phyloP scores from a whole-genome alignment of 768 basidiomycete genomes.

The Boletus patriciae region DNA sequence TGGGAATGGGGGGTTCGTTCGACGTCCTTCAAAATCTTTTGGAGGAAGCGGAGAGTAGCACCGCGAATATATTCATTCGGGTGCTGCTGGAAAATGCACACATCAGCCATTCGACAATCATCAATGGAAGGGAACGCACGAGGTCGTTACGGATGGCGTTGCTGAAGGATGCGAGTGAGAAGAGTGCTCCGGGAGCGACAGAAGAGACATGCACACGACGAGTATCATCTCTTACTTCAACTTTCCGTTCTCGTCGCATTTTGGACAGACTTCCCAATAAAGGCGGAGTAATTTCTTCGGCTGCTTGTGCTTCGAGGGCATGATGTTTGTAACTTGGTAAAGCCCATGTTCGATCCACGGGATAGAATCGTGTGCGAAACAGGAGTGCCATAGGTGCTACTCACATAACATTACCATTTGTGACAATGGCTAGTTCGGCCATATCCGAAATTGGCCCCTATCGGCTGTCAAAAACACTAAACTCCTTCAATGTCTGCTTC shows the following conservation, averaged over 20 bases:
- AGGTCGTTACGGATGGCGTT: constrained; percentile 98
- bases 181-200: constrained; percentile 8
- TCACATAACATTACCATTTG: constrained; percentile 38
- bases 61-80: constrained; percentile 99
- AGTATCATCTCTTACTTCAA: constrained; percentile 99
- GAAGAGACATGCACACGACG: constrained; percentile 71
- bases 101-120: neutral
- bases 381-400: no score
- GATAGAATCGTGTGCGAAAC: no score
- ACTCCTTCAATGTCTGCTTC: no score
- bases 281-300: constrained; percentile 96
- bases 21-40: constrained; percentile 90
- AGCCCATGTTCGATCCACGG: no score
- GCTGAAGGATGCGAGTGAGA: constrained; percentile 40
- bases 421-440: neutral
- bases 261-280: constrained; percentile 98
- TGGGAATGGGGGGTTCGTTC: constrained; percentile 97
- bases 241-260: constrained; percentile 95
- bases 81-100: constrained; percentile 69
- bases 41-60: constrained; percentile 90
- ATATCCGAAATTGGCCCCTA: no score
- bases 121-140: constrained; percentile 45
- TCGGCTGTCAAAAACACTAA: no score
- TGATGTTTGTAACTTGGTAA: no score
- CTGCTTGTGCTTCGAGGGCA: constrained; percentile 93